Evolutionary conservation across 768 basidiomycete genomes (phyloP).

Genomic region (Trametes maxima): DNA sequence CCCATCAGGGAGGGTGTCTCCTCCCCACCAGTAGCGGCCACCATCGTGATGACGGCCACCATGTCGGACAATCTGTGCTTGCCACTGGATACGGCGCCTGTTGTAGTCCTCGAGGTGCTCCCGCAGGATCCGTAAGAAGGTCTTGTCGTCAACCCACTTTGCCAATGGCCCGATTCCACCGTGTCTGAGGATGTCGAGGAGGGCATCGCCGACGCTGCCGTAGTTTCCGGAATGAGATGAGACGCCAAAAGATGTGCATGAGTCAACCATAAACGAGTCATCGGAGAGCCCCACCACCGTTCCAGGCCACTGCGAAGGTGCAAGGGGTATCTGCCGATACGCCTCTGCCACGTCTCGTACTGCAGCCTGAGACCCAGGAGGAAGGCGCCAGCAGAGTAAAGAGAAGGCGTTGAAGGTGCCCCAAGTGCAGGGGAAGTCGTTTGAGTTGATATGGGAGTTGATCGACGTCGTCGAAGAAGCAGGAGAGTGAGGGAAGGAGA

Average conservation of each 20-base stretch:
- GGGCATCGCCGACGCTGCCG: constrained; percentile 18
- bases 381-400: constrained; percentile 36
- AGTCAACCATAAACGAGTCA: constrained; percentile 9
- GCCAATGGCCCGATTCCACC: not conserved
- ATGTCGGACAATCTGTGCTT: too few species aligned
- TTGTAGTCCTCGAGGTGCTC: too few species aligned
- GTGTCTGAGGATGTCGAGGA: not conserved
- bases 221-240: not conserved
- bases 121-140: not conserved
- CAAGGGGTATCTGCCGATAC: constrained; percentile 37
- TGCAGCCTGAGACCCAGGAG: constrained; percentile 40
- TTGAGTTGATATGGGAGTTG: constrained; percentile 35
- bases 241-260: constrained; percentile 10
- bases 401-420: constrained; percentile 42
- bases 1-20: too few species aligned
- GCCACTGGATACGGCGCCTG: too few species aligned
- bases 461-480: constrained; percentile 27
- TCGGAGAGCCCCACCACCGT: constrained; percentile 26
- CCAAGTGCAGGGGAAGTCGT: constrained; percentile 46
- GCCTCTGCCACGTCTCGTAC: constrained; percentile 43
- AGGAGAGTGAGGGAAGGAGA: constrained; percentile 26
- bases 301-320: constrained; percentile 40
- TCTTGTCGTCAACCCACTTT: not conserved
- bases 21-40: too few species aligned
- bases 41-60: too few species aligned